Conservation (phyloP, 1,284 basidiomycete species). For the Ustilago hordei region DNA sequence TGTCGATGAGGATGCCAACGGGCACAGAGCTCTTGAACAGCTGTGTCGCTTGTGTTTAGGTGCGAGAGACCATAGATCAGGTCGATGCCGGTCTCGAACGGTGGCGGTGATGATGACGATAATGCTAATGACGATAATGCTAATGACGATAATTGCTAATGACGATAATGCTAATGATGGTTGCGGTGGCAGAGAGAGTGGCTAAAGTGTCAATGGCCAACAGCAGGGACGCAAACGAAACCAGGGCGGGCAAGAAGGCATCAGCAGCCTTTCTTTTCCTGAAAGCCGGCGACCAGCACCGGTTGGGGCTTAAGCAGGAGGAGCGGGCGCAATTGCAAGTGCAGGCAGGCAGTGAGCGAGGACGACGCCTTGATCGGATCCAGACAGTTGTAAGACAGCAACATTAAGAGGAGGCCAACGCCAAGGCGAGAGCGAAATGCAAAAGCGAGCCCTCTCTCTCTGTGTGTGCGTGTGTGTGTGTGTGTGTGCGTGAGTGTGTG, state of each 20-base stretch:
- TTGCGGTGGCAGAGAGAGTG: background rate
- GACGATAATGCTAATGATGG: background rate
- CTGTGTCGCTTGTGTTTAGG: background rate
- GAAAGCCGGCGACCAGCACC: conserved; percentile 15
- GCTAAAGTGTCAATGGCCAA: background rate
- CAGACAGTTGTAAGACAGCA: background rate
- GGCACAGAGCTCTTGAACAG: conserved; percentile 31
- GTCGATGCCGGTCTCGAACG: background rate
- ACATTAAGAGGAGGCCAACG: background rate
- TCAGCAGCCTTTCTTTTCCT: background rate
- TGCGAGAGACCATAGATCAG: conserved; percentile 11
- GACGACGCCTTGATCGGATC: conserved; percentile 4
- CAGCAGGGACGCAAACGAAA: background rate
- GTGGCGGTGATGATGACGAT: background rate
- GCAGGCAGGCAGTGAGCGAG: background rate
- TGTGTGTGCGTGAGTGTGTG: background rate
- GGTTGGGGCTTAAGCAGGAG: conserved; percentile 1
- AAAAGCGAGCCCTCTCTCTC: background rate
- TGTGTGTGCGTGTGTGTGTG: background rate
- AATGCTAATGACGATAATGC: background rate
- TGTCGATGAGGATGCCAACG: background rate
- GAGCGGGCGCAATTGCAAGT: background rate
- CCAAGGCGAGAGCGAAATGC: conserved; percentile 1
- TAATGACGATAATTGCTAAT: too few species aligned
- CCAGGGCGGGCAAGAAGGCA: background rate